A percentile compares a stretch with the other conserved stretches of the same genome.
Conservation (phyloP, 164 flowering plant species). For the Nelumbo lutea region DNA sequence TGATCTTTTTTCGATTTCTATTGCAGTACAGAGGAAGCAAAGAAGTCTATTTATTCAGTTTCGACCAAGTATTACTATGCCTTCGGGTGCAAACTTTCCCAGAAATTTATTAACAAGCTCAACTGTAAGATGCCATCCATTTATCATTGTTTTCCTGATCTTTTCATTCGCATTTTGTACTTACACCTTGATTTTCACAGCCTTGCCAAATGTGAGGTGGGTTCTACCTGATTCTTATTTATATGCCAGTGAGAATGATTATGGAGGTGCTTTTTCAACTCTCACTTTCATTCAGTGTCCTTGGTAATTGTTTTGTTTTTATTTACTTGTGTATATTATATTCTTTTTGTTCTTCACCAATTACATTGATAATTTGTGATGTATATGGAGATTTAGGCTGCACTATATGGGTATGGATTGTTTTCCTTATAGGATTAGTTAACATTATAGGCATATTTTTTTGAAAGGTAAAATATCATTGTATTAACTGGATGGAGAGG, state of each 20-base stretch:
- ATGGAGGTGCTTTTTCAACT: conserved; percentile 28
- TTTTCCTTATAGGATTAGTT: neutral
- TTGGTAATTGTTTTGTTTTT: too few relatives aligned
- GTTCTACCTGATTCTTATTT: conserved; percentile 37
- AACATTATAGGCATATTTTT: neutral
- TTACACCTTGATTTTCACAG: neutral
- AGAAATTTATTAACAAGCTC: conserved; percentile 18
- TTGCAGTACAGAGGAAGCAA: conserved; percentile 35
- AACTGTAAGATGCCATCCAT: conserved; percentile 18
- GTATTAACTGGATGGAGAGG: too few relatives aligned
- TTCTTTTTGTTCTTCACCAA: neutral
- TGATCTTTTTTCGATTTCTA: neutral
- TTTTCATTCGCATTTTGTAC: neutral
- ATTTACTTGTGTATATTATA: neutral
- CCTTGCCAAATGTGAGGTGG: conserved; percentile 29
- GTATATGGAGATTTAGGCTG: neutral
- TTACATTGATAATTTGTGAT: neutral
- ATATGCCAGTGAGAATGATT: conserved; percentile 13
- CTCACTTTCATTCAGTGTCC: too few relatives aligned
- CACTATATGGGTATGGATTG: neutral
- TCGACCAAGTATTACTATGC: conserved; percentile 35
- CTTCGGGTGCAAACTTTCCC: conserved; percentile 23
- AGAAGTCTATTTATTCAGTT: conserved; percentile 35
- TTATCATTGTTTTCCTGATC: neutral
- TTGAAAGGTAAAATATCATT: too few relatives aligned